Evolutionary conservation across 2,329 filamentous ascomycete genomes (phyloP), one percentile per base, ranked within the genome.

Genomic region (Incumbomyces delicatus): DNA sequence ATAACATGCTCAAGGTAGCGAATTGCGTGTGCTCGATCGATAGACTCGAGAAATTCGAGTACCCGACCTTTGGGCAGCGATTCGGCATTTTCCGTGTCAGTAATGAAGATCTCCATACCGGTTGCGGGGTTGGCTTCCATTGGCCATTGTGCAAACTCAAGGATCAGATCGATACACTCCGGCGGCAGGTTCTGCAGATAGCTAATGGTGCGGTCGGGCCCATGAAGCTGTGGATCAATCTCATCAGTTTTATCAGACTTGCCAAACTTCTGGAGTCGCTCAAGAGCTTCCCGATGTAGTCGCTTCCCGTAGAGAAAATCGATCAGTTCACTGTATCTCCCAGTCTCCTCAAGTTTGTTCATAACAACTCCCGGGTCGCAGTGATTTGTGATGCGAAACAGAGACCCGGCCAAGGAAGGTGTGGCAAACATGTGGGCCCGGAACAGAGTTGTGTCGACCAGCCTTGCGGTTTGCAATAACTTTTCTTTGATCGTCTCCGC

Each of bases 281-380:
- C 84, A 14, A 98, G 69, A 0, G 92, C 90, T 60, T 94, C 82
- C 14, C 83, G 80, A 65, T 98, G 92, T 34, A 96, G 75, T 63
- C 84, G 89, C 69, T 98, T 98, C 53, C 92, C 92, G 58, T 94
- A 87, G 56, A 96, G 81, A 61, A 98, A 98, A 63, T 96, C 90
- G n/a, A 98, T 88, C 1, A 98, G 72, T 66, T 96, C 90, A 43
- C 83, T 90, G 65, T 94, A 95, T 29, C 89, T 80, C 48, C 85
- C 85, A 34, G 83, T 87, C 62, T 95, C 87, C 50, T 95, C 80
- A 3, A 98, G 71, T 58, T 88, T 88, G 64, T 95, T 86, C 61
- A 95, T 92, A 17, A 98, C 90, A 2, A 96, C 92, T 27, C 87
- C 83, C 0, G 92, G 90, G 58, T 98, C 90, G 63, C 92, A 96